Evolutionary conservation across 202 grass and related monocot species (phyloP), one percentile per base, ranked within the genome.

Genomic region (Zizania palustris): DNA sequence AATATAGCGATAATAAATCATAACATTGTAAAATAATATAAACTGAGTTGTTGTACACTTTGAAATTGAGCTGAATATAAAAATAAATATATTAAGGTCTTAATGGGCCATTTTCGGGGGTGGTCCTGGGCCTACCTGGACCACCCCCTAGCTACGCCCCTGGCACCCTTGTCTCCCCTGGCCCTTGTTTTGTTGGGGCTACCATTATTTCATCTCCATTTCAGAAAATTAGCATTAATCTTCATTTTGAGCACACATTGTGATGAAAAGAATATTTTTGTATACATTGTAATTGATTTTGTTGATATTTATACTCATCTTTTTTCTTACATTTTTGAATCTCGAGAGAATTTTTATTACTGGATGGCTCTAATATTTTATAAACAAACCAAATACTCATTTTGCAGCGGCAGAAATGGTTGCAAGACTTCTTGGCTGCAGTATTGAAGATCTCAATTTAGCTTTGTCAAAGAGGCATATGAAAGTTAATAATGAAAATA

Each of bases 401-500:
- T 64, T 75, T 90, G 82, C 79, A 97, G 95, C 84, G 82, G 90
- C 89, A 16, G 77, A 90, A 72, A 97, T 85, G 33, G 95, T 83
- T 55, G 78, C 95, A 79, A 83, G 78, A 76, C 95, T 97, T 90
- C 84, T 97, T 74, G 91, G 95, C 55, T 97, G 91, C 76, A 90
- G 79, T 88, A 84, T 86, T 80, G 85, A 86, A 63, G 90, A 91
- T 75, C 83, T 97, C 36, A 92, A 92, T 61, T 63, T 81, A 69
- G 80, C 74, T 70, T 79, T 97, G 83, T 97, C 95, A 65, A 97
- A 88, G 59, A 89, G 91, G 18, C 92, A 97, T 62, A 94, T 97
- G 95, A 94, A 87, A 79, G 91, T 97, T 69, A 88, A 93, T 65
- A 92, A 88, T 72, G 95, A 97, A 78, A 94, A 88, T 54, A 97